A percentile compares a stretch with the other conserved stretches of the same genome.
Conservation (phyloP, 192 early-diverging fungal genomes). For the Bifiguratus adelaidae region DNA sequence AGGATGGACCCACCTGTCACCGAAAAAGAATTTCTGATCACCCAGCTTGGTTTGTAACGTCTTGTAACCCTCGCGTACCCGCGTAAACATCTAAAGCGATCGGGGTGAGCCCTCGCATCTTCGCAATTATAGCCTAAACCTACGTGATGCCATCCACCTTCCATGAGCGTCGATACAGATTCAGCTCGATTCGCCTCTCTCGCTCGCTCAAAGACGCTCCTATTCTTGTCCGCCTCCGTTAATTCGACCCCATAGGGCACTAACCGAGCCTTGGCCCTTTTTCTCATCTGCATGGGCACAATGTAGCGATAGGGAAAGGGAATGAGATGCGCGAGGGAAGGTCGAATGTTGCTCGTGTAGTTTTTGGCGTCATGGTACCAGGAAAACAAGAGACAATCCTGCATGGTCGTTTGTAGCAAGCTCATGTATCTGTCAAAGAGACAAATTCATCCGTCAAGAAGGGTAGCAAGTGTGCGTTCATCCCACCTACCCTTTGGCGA, state of each 20-base stretch:
- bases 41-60: slow-evolving; percentile 64
- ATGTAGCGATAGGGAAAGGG: slow-evolving; percentile 57
- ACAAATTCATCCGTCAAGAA: background rate
- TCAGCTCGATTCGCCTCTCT: slow-evolving; percentile 24
- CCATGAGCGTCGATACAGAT: slow-evolving; percentile 15
- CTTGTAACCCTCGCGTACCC: slow-evolving; percentile 54
- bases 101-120: background rate
- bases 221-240: slow-evolving; percentile 28
- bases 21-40: slow-evolving; percentile 73
- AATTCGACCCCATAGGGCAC: slow-evolving; percentile 33
- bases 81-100: slow-evolving; percentile 49
- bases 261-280: slow-evolving; percentile 56
- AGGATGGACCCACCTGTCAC: slow-evolving; percentile 34
- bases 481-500: slow-evolving; percentile 35
- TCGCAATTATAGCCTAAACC: background rate
- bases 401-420: background rate
- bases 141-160: slow-evolving; percentile 27
- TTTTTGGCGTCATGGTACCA: slow-evolving; percentile 81
- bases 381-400: slow-evolving; percentile 43
- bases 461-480: background rate
- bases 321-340: slow-evolving; percentile 58
- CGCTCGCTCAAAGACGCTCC: slow-evolving; percentile 27
- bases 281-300: slow-evolving; percentile 62
- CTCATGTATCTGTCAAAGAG: background rate
- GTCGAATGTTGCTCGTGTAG: slow-evolving; percentile 62